phyloP scores from a whole-genome alignment of 1,284 basidiomycete species.

The Sanghuangporus baumii region DNA sequence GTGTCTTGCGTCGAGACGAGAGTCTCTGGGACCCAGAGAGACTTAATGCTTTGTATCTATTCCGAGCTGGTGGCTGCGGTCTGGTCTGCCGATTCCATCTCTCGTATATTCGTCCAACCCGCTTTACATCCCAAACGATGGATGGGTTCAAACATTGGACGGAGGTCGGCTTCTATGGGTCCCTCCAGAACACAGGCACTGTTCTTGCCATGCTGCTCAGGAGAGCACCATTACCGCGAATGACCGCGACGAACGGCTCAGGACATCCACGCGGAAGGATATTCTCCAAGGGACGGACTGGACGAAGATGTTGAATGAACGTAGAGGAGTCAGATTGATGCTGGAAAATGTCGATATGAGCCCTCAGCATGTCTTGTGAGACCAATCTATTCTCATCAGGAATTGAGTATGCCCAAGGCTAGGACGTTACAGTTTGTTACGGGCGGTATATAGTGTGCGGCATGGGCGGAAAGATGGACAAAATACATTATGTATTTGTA shows the following conservation, averaged over 20 bases:
- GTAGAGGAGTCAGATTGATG: too few relatives aligned
- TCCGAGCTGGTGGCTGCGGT: neutral
- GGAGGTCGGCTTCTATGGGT: neutral
- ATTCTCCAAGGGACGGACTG: neutral
- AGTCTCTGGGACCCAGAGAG: neutral
- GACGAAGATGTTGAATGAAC: neutral
- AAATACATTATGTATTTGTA: too few relatives aligned
- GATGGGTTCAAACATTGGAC: neutral
- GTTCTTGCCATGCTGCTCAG: neutral
- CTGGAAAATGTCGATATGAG: too few relatives aligned
- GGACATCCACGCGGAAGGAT: neutral
- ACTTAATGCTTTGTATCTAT: neutral
- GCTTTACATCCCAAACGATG: neutral
- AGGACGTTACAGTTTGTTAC: too few relatives aligned
- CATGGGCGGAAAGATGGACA: too few relatives aligned
- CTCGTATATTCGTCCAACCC: neutral
- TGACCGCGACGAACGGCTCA: neutral
- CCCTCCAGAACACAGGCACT: neutral
- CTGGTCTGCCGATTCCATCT: too few relatives aligned
- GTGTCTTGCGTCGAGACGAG: neutral
- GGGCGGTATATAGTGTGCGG: too few relatives aligned
- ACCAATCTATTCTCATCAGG: too few relatives aligned
- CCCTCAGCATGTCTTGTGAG: too few relatives aligned
- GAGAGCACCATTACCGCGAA: neutral
- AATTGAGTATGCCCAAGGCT: too few relatives aligned